These are phyloP conservation scores for Eurotiales sp. DNA, from an alignment of 2,329 filamentous ascomycete species.

Conservation along the genomic window DNA sequence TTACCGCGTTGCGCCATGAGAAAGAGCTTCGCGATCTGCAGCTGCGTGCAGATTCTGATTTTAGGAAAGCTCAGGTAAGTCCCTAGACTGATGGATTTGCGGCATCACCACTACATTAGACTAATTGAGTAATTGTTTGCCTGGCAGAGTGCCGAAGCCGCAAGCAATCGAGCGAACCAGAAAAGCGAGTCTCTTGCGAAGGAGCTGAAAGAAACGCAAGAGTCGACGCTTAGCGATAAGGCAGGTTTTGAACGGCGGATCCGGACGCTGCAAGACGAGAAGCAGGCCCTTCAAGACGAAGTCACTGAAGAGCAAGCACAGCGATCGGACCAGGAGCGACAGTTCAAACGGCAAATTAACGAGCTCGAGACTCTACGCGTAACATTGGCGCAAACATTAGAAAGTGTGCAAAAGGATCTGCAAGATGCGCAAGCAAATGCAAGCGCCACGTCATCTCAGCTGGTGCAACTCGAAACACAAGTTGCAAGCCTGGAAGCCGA, in stretches of 20 bases:
- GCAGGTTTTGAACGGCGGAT: slow-evolving; percentile 53
- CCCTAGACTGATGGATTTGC: too few species aligned
- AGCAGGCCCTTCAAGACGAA: slow-evolving; percentile 72
- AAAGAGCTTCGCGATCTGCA: slow-evolving; percentile 79
- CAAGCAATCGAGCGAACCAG: slow-evolving; percentile 47
- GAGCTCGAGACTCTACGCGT: slow-evolving; percentile 61
- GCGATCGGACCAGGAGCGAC: slow-evolving; percentile 64
- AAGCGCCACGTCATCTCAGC: slow-evolving; percentile 60
- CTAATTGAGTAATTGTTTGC: neutral
- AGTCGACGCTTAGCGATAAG: slow-evolving; percentile 54
- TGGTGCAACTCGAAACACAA: slow-evolving; percentile 66
- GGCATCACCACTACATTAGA: too few species aligned
- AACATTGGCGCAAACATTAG: slow-evolving; percentile 53
- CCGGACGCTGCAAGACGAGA: slow-evolving; percentile 62
- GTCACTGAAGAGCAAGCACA: slow-evolving; percentile 77
- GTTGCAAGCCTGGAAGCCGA: slow-evolving; percentile 76
- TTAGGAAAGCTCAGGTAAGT: slow-evolving; percentile 59
- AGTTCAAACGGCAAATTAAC: slow-evolving; percentile 56
- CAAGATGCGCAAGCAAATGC: slow-evolving; percentile 56
- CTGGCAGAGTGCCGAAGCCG: slow-evolving; percentile 49
- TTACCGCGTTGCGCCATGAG: slow-evolving; percentile 72
- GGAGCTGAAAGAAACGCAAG: slow-evolving; percentile 54
- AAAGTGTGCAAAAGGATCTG: slow-evolving; percentile 49
- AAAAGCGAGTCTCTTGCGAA: slow-evolving; percentile 54
- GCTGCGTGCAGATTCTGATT: slow-evolving; percentile 79